A percentile compares a stretch with the other conserved stretches of the same genome.
Conservation (phyloP, 1,284 basidiomycete genomes). For the Boletus smithii region DNA sequence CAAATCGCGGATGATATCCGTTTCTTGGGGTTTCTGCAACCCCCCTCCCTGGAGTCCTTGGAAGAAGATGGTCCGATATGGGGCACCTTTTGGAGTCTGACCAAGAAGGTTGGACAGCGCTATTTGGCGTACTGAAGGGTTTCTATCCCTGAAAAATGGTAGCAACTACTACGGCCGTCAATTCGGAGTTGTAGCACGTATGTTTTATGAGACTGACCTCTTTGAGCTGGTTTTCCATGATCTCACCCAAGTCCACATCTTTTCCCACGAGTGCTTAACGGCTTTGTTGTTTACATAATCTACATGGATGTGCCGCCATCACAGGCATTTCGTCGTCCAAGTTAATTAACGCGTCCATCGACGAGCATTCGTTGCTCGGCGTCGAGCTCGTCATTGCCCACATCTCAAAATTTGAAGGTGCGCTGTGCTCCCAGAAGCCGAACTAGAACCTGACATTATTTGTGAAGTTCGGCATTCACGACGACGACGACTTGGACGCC, state of each 20-base stretch:
- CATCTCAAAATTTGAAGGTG: not conserved
- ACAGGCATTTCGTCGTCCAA: not conserved
- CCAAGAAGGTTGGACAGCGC: slow-evolving; percentile 82
- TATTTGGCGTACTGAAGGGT: slow-evolving; percentile 84
- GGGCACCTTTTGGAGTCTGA: slow-evolving; percentile 72
- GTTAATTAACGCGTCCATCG: slow-evolving; percentile 24
- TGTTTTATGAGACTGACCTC: slow-evolving; percentile 44
- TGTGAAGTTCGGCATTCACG: not conserved
- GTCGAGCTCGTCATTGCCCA: not conserved
- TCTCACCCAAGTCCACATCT: not conserved
- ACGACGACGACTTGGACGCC: slow-evolving; percentile 20
- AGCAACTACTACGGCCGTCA: slow-evolving; percentile 58
- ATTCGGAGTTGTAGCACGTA: slow-evolving; percentile 5
- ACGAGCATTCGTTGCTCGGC: slow-evolving; percentile 5
- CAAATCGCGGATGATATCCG: slow-evolving; percentile 69
- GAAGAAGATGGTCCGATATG: slow-evolving; percentile 76
- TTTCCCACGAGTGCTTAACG: slow-evolving; percentile 28
- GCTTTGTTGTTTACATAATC: slow-evolving; percentile 22
- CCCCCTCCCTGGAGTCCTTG: slow-evolving; percentile 47
- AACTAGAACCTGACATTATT: not conserved
- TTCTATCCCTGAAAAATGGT: slow-evolving; percentile 82
- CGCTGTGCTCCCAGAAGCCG: not conserved
- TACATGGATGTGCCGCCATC: not conserved
- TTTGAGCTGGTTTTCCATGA: slow-evolving; percentile 56
- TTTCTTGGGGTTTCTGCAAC: slow-evolving; percentile 60